These are phyloP conservation scores for Fusarium hainanense DNA, from an alignment of 2,329 filamentous ascomycete species.

Conservation along the genomic window DNA sequence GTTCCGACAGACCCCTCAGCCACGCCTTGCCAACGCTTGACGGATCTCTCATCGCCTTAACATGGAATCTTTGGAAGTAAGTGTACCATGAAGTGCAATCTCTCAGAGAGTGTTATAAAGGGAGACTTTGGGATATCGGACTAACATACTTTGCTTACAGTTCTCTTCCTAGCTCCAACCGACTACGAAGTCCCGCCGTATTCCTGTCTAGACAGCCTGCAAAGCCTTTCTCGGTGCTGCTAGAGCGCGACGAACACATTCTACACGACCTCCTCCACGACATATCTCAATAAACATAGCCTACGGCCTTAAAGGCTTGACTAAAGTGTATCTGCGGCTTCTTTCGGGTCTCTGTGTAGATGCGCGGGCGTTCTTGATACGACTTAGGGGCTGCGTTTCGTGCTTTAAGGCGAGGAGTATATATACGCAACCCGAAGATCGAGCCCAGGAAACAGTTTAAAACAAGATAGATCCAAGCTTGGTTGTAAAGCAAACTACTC, in stretches of 20 bases:
- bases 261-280: neutral
- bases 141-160: neutral
- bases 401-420: neutral
- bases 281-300: neutral
- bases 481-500: neutral
- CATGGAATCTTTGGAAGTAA: neutral
- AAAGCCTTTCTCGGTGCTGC: neutral
- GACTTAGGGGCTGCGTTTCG: neutral
- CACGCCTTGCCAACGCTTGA: neutral
- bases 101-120: accelerated
- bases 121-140: neutral
- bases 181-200: neutral
- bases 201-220: neutral
- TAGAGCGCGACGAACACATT: neutral
- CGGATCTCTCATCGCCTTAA: neutral
- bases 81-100: neutral
- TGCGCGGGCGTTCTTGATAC: neutral
- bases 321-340: neutral
- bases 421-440: neutral
- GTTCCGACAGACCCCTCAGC: neutral
- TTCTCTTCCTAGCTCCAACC: neutral
- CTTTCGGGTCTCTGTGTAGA: neutral
- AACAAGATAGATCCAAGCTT: neutral
- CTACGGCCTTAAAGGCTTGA: neutral
- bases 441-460: neutral